Evolutionary conservation across 352 stramenopile genomes (phyloP), one percentile per base, ranked within the genome.

Genomic region (Phytopythium delawarense): DNA sequence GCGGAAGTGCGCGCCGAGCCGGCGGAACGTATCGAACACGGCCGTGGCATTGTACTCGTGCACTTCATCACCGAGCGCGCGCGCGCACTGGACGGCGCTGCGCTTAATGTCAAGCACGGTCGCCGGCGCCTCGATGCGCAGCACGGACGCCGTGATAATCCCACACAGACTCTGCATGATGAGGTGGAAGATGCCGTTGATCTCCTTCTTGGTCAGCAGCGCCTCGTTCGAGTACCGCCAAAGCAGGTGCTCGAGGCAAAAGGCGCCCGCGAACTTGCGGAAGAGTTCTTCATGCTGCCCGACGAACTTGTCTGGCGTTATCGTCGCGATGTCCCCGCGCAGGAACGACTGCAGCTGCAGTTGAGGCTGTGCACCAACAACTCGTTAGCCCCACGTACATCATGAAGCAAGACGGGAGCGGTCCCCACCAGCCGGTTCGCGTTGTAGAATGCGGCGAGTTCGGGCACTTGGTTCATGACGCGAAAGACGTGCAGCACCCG

Each of bases 101-200:
- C 69, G 67, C 25, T 93, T 93, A 65, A 93, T 88, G 18, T 84
- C 66, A 20, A 93, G 71, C 62, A 91, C 88, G 1, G 75, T 87
- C 23, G 71, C 59, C 1, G 79, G 79, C 3, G 65, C 54, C 34
- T 79, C 75, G 49, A 90, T 83, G 9, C 79, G 82, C 50, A 87
- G 55, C 1, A 89, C 76, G 0, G 82, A 89, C 5, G 80, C 67
- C 18, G 80, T 89, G 49, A 87, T 68, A 52, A 91, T 86, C 1
- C 81, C 80, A 50, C 80, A 89, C 45, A 91, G 69, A 40, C 77
- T 89, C 63, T 93, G 81, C n/a, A 93, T 46, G 20, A 93, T 71
- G 13, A 89, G 74, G 51, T 91, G 78, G 48, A 91, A 93, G 45
- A 89, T 90, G 28, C 77, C 79, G 60, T 93, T 90, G 61, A 91